Evolutionary conservation across 139 green algal genomes (phyloP).

Genomic region (Chlamydomonas sphaeroides): DNA sequence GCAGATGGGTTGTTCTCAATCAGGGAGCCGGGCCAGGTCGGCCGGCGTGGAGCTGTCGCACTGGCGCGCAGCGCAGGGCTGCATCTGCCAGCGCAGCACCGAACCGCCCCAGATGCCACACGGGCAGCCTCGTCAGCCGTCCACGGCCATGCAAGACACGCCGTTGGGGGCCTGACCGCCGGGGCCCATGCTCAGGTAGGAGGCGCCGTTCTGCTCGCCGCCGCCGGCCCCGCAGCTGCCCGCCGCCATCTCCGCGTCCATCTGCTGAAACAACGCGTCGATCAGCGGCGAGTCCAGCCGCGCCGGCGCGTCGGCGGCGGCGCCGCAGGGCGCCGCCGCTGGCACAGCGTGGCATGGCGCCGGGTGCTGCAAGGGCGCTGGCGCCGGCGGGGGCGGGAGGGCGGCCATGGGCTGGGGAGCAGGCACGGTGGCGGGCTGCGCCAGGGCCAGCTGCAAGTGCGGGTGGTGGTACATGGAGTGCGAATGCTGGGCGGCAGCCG

Average conservation of each 20-base stretch:
- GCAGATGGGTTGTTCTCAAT: too few relatives aligned
- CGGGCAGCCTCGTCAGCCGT: not conserved
- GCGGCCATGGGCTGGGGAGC: not conserved
- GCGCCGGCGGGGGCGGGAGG: not conserved
- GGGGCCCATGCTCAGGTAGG: not conserved
- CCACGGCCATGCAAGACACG: not conserved
- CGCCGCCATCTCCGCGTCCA: not conserved
- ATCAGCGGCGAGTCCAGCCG: constrained; percentile 16
- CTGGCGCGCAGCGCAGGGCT: too few relatives aligned
- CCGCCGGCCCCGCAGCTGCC: not conserved
- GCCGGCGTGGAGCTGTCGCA: too few relatives aligned
- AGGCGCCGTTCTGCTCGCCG: not conserved
- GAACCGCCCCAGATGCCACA: too few relatives aligned
- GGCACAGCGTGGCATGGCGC: too few relatives aligned
- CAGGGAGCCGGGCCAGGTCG: too few relatives aligned
- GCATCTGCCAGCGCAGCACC: too few relatives aligned
- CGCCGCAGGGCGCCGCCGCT: not conserved
- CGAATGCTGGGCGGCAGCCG: not conserved
- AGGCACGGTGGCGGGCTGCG: too few relatives aligned
- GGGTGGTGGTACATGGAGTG: not conserved
- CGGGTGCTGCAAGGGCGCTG: not conserved
- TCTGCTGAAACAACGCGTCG: not conserved
- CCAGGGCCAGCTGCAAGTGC: not conserved
- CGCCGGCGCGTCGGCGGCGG: not conserved
- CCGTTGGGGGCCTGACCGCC: too few relatives aligned